A percentile compares a stretch with the other conserved stretches of the same genome.
These are phyloP conservation scores for Trichoderma arundinaceum DNA, from an alignment of 2,329 filamentous ascomycete genomes.

Conservation along the genomic window DNA sequence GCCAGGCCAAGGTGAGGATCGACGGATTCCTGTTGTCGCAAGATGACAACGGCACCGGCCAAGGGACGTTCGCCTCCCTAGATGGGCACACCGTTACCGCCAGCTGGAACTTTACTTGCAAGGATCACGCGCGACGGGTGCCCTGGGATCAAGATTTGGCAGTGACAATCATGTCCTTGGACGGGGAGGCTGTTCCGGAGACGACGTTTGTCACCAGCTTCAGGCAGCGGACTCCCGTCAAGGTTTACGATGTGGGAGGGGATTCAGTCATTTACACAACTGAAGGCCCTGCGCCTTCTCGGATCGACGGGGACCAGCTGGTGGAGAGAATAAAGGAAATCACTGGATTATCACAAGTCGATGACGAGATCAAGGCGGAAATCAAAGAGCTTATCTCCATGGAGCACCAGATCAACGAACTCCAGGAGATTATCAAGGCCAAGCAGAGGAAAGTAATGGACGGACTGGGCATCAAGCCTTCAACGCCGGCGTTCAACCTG, in stretches of 20 bases:
- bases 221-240: slow-evolving; percentile 14
- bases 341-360: slow-evolving; percentile 8
- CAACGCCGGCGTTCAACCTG: neutral
- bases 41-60: slow-evolving; percentile 29
- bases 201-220: slow-evolving; percentile 26
- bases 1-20: slow-evolving; percentile 23
- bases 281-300: slow-evolving; percentile 6
- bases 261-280: slow-evolving; percentile 27
- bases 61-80: slow-evolving; percentile 26
- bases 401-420: slow-evolving; percentile 19
- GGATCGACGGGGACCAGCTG: slow-evolving; percentile 4
- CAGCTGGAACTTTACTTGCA: slow-evolving; percentile 31
- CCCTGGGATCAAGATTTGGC: slow-evolving; percentile 27
- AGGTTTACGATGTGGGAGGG: slow-evolving; percentile 24
- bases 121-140: slow-evolving; percentile 12
- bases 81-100: slow-evolving; percentile 27
- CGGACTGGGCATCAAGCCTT: slow-evolving; percentile 2
- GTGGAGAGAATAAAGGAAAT: neutral
- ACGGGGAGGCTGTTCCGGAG: slow-evolving; percentile 24
- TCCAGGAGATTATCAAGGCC: neutral
- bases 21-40: slow-evolving; percentile 29
- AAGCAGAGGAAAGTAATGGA: slow-evolving; percentile 25
- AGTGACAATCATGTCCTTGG: slow-evolving; percentile 25
- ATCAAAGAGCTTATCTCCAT: slow-evolving; percentile 16
- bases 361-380: slow-evolving; percentile 8